Evolutionary conservation across 108 stramenopile species (phyloP), one percentile per base, ranked within the genome.

Genomic region (Cylindrotheca closterium): DNA sequence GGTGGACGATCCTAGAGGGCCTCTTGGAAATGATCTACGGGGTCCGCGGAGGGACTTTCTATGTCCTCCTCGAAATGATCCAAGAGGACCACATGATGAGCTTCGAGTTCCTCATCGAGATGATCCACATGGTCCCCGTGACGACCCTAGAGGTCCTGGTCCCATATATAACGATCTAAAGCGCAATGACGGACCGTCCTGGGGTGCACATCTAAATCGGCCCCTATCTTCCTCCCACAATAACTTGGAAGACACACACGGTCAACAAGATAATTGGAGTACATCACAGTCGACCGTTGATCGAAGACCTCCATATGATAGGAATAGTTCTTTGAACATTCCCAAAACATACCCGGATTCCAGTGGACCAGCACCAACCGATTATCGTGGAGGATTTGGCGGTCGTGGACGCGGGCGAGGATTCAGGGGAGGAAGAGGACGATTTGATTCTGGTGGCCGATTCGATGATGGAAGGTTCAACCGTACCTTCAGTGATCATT

Each of bases 321-420:
- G 37, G 10, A 42, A 7, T 15, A 42, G 37, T 42, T 42, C 21
- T 26, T 2, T 17, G 2, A 47, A 49, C 48, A 29, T 48, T 32
- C 47, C 60, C 29, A n/a, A 30, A 46, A 46, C 55, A 17, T 51
- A 55, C 49, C 37, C 65, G 26, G 37, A 42, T 42, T 2, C 27
- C 18, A 28, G 34, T 26, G 33, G 31, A 28, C 33, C 64, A 32
- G 2, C 26, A 32, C 24, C 28, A 1, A 37, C 25, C 53, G 51
- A 52, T 25, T n/a, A 24, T 24, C 63, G 63, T 33, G 63, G 63
- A 24, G 10, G 7, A 27, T 53, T 37, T 23, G 31, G 8, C 7
- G 51, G 29, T 4, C 63, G 63, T 31, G 69, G 60, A 30, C 4
- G 62, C 30, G 62, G 70, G 2, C 62, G 70, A 21, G 70, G 70